Percentiles rank a stretch among this genome's conserved stretches.
These are phyloP conservation scores for Fusarium sp. DNA, from an alignment of 2,329 filamentous ascomycete genomes.

Conservation along the genomic window DNA sequence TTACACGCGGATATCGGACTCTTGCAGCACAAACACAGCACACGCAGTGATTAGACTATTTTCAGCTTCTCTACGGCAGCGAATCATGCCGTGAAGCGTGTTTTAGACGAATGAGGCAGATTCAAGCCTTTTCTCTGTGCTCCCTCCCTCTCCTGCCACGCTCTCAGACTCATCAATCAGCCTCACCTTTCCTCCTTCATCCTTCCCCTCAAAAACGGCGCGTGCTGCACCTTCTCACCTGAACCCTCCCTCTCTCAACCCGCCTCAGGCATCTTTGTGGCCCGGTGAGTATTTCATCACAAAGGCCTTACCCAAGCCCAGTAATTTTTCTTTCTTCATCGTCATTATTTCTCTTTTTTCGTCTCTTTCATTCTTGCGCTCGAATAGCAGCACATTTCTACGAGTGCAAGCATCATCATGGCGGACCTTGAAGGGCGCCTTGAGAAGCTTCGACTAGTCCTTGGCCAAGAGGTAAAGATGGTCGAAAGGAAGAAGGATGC, in stretches of 20 bases:
- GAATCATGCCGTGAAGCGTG: slow-evolving; percentile 11
- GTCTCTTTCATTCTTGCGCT: not conserved
- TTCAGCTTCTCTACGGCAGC: not conserved
- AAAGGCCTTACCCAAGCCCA: not conserved
- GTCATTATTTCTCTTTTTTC: not conserved
- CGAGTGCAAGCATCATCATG: slow-evolving; percentile 25
- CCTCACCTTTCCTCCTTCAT: slow-evolving; percentile 8
- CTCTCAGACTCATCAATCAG: not conserved
- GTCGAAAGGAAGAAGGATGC: slow-evolving; percentile 10
- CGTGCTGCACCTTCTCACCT: slow-evolving; percentile 3
- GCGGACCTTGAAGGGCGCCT: slow-evolving; percentile 33
- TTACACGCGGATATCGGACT: slow-evolving; percentile 2
- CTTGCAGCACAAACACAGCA: slow-evolving; percentile 6
- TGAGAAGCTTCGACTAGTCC: slow-evolving; percentile 33
- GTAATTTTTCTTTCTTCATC: not conserved
- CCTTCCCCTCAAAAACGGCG: not conserved
- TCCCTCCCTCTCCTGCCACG: not conserved
- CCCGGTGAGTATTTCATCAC: not conserved
- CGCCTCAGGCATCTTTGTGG: not conserved
- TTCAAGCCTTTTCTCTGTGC: not conserved
- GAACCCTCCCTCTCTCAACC: not conserved
- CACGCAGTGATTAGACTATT: not conserved
- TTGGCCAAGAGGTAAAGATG: slow-evolving; percentile 38
- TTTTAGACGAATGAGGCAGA: slow-evolving; percentile 10
- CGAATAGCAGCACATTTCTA: not conserved